phyloP scores from a whole-genome alignment of 2,329 filamentous ascomycete species.

The Phyllosticta capitalensis region DNA sequence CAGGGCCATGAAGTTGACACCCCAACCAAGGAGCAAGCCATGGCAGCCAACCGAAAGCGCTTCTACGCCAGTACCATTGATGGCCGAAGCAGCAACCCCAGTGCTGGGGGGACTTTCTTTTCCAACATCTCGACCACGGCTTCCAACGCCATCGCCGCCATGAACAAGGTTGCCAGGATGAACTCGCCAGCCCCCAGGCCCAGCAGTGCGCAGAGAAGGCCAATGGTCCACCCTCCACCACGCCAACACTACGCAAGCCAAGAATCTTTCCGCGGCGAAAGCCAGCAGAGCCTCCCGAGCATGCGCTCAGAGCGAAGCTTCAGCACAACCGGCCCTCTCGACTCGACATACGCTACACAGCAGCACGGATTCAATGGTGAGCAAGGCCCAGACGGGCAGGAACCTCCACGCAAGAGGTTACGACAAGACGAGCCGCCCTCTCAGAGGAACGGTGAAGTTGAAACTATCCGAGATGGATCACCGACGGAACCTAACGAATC shows the following conservation, averaged over 20 bases:
- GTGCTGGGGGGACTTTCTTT: slow-evolving; percentile 79
- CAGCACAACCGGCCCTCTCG: slow-evolving; percentile 43
- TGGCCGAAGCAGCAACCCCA: slow-evolving; percentile 52
- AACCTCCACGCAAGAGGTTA: slow-evolving; percentile 74
- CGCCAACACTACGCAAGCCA: slow-evolving; percentile 55
- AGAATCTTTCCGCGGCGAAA: slow-evolving; percentile 60
- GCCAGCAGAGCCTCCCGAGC: slow-evolving; percentile 67
- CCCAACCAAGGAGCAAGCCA: slow-evolving; percentile 95
- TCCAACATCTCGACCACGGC: slow-evolving; percentile 92
- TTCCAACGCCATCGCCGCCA: slow-evolving; percentile 85
- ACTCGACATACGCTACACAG: slow-evolving; percentile 58
- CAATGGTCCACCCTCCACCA: slow-evolving; percentile 63
- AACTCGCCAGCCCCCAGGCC: slow-evolving; percentile 71
- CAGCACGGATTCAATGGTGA: slow-evolving; percentile 8
- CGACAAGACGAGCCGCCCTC: slow-evolving; percentile 37
- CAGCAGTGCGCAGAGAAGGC: slow-evolving; percentile 52
- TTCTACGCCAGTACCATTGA: slow-evolving; percentile 74
- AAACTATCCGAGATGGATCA: slow-evolving; percentile 52
- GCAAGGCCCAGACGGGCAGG: slow-evolving; percentile 41
- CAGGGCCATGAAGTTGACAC: slow-evolving; percentile 76
- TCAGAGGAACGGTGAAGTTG: slow-evolving; percentile 44
- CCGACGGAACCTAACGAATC: slow-evolving; percentile 75
- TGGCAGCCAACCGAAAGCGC: slow-evolving; percentile 84
- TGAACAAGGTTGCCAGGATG: slow-evolving; percentile 83
- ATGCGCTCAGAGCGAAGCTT: slow-evolving; percentile 68